Conservation (phyloP, 108 stramenopile genomes). For the Fragilariopsis cylindrus region DNA sequence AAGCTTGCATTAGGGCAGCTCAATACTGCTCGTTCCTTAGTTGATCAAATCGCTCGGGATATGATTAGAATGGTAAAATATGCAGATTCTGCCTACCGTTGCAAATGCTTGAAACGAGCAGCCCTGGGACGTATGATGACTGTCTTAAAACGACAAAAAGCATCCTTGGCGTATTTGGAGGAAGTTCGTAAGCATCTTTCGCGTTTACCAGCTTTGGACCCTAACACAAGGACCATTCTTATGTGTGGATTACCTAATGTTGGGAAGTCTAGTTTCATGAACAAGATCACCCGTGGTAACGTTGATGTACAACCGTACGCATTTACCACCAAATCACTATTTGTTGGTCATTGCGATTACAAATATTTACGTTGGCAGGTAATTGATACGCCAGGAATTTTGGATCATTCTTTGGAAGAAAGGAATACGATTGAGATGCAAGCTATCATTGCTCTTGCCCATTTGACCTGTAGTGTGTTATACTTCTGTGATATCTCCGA, state of each 20-base stretch:
- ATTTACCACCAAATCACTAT: constrained; percentile 98
- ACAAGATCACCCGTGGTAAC: constrained; percentile 99
- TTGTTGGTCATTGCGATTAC: constrained; percentile 99
- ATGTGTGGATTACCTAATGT: constrained; percentile 99
- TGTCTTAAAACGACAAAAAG: constrained; percentile 96
- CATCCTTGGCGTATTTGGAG: constrained; percentile 93
- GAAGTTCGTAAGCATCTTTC: constrained; percentile 98
- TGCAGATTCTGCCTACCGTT: constrained; percentile 97
- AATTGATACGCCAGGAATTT: constrained; percentile 98
- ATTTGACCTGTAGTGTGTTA: constrained; percentile 96
- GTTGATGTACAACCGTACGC: constrained; percentile 99
- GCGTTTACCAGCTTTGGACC: constrained; percentile 97
- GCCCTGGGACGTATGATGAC: constrained; percentile 99
- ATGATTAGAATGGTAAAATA: constrained; percentile 99
- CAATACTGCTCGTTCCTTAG: constrained; percentile 93
- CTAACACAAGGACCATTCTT: constrained; percentile 97
- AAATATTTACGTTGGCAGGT: constrained; percentile 99
- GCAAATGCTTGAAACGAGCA: constrained; percentile 99
- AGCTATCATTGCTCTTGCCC: constrained; percentile 98
- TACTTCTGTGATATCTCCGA: constrained; percentile 98
- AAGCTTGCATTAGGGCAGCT: constrained; percentile 98
- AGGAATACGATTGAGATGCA: constrained; percentile 99
- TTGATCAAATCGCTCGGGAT: constrained; percentile 91
- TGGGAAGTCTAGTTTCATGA: constrained; percentile 98
- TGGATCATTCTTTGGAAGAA: constrained; percentile 97